Evolutionary conservation across 805 yeast genomes (phyloP), one percentile per base, ranked within the genome.

Genomic region (Pichia membranifaciens): DNA sequence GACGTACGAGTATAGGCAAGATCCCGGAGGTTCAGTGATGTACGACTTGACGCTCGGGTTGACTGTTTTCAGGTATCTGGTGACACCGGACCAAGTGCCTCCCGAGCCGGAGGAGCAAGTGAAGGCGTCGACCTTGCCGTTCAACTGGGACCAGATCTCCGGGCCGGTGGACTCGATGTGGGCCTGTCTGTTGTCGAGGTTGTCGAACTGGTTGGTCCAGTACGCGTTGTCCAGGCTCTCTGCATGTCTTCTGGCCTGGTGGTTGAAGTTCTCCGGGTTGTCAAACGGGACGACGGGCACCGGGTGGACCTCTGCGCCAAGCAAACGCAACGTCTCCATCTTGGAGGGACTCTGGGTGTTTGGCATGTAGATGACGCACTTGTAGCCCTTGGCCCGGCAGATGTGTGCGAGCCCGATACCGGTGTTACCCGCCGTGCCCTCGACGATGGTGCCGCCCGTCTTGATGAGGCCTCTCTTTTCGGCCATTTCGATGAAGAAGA

Each of bases 391-490:
- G 42, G 91, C 78, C 34, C 95, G 73, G 63, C 95, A 86, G 42
- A 83, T 80, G 58, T 76, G 82, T 5, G 96, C 96, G 47, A 88
- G 70, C 1, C 96, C 96, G 56, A 88, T 89, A 28, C 96, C 96
- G 16, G 96, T 88, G 68, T 88, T 88, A 38, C 96, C 96, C 3
- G 96, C 96, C n/a, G 96, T 87, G 13, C 96, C 96, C 66, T 88
- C 96, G 22, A 88, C 89, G 28, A 88, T 78, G 1, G 96, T 88
- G 31, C 95, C 96, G 17, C 95, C 95, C 4, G 88, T 77, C 51
- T 69, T 64, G 46, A 88, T 71, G 43, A 75, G 66, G 4, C 89
- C 89, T 52, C 72, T 73, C 35, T 65, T 61, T 62, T 89, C 96
- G 25, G 96, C 96, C 54, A 84, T 88, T 57, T 83, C 74, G 47